Base-by-base conservation (phyloP, 2,329 filamentous ascomycete genomes). In the Hymenoscyphus infarciens region DNA sequence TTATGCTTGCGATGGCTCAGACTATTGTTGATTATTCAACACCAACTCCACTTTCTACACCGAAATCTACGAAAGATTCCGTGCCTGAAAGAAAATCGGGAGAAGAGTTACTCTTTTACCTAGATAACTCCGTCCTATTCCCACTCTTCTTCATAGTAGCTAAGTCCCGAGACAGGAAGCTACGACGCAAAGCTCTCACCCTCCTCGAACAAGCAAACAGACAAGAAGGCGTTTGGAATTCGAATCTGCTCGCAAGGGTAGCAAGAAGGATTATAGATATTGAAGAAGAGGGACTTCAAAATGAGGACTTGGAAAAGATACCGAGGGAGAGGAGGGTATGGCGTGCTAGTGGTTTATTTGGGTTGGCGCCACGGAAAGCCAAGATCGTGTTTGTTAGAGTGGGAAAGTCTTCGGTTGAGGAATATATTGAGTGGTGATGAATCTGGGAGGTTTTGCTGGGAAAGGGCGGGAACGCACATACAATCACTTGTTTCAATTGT, bases 201-300 rank as follows among this genome's bases (percentile, higher is more conserved):
- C 75, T 88, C 11, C 74, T 89, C 56, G 77, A 78, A 59, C 83
- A 80, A 67, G 84, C 82, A 68, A 80, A 84, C 8, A 78, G 86
- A 19, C 79, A 85, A 54, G 86, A 89, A 73, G 85, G 83, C 33
- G 85, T 88, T 78, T 88, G 86, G 86, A 85, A 88, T 33, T 57
- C 57, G 10, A 49, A 45, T 27, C 7, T 52, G 13, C 16, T 31
- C 11, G 57, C 56, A 38, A 39, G 38, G 10, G 58, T 39, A 27
- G 29, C 35, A 19, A 57, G 25, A n/a, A 55, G 25, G 13, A 22
- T 55, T 22, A 31, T 55, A 10, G 27, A 55, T 16, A 27, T 55
- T 31, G 52, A 55, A 33, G 52, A 55, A 7, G 52, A 55, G 25
- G 29, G 52, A 29, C 16, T 55, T 19, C 11, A 16, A 13, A n/a